A percentile compares a stretch with the other conserved stretches of the same genome.
These are phyloP conservation scores for Simplicillium sp. DNA, from an alignment of 2,329 filamentous ascomycete species.

Conservation along the genomic window DNA sequence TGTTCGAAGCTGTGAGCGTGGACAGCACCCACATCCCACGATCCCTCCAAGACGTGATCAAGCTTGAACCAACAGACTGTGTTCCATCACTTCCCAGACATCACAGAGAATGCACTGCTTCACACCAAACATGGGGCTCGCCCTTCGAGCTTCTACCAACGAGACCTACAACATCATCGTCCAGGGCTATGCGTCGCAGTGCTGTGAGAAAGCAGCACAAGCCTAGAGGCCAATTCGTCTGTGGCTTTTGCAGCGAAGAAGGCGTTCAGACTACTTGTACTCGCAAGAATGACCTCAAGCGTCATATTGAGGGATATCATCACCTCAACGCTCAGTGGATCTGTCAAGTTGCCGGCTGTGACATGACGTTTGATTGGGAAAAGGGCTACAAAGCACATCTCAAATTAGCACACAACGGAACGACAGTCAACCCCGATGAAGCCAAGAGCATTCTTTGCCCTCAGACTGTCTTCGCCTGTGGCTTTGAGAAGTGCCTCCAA, in stretches of 20 bases:
- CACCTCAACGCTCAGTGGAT: constrained; percentile 36
- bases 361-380: constrained; percentile 36
- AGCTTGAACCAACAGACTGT: too few relatives aligned
- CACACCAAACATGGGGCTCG: too few relatives aligned
- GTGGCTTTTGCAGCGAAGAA: constrained; percentile 31
- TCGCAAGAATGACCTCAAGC: constrained; percentile 37
- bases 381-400: constrained; percentile 37
- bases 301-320: constrained; percentile 39
- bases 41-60: too few relatives aligned
- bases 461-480: constrained; percentile 38
- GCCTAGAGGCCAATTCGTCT: constrained; percentile 5
- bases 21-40: too few relatives aligned
- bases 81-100: too few relatives aligned
- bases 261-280: constrained; percentile 31
- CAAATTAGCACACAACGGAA: constrained; percentile 32
- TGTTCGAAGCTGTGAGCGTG: too few relatives aligned
- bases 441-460: constrained; percentile 32
- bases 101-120: too few relatives aligned
- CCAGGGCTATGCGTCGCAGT: too few relatives aligned
- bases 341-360: constrained; percentile 32
- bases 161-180: too few relatives aligned
- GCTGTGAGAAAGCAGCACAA: too few relatives aligned
- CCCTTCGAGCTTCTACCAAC: too few relatives aligned
- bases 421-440: constrained; percentile 29
- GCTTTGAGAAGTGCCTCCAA: constrained; percentile 32